A percentile compares a stretch with the other conserved stretches of the same genome.
Conservation (phyloP, 176 grass and related monocot species). For the Triticum monococcum region DNA sequence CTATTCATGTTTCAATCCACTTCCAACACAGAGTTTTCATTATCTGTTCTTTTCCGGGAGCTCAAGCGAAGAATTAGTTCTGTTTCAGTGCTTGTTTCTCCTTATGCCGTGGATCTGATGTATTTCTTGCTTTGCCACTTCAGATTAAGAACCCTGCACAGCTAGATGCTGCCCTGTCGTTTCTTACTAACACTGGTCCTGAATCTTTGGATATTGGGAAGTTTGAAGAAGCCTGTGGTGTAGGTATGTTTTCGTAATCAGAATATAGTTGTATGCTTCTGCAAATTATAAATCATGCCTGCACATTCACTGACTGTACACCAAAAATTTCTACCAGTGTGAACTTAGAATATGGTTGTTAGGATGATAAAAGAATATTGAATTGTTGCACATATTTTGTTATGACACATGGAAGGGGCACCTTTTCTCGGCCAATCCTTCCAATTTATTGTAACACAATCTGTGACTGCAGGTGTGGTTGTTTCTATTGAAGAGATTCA, state of each 20-base stretch:
- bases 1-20: not conserved
- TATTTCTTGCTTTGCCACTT: not conserved
- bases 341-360: not conserved
- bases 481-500: constrained; percentile 88
- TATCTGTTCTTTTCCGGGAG: not conserved
- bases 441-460: constrained; percentile 4
- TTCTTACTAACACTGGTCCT: constrained; percentile 61
- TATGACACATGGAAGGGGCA: not conserved
- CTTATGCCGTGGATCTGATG: not conserved
- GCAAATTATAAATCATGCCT: constrained; percentile 13
- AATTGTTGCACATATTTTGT: not conserved
- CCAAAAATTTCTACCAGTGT: not conserved
- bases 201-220: constrained; percentile 63
- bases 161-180: constrained; percentile 77
- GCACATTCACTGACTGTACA: not conserved
- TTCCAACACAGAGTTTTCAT: not conserved
- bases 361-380: not conserved
- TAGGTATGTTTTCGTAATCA: constrained; percentile 51
- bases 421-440: not conserved
- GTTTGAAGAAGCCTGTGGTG: constrained; percentile 92
- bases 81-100: constrained; percentile 15
- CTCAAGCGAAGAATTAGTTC: not conserved
- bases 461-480: constrained; percentile 66
- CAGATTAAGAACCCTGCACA: constrained; percentile 91
- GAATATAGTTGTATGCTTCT: constrained; percentile 6